Evolutionary conservation across 1,284 basidiomycete species (phyloP).

Genomic region (Ceratobasidium sp.): DNA sequence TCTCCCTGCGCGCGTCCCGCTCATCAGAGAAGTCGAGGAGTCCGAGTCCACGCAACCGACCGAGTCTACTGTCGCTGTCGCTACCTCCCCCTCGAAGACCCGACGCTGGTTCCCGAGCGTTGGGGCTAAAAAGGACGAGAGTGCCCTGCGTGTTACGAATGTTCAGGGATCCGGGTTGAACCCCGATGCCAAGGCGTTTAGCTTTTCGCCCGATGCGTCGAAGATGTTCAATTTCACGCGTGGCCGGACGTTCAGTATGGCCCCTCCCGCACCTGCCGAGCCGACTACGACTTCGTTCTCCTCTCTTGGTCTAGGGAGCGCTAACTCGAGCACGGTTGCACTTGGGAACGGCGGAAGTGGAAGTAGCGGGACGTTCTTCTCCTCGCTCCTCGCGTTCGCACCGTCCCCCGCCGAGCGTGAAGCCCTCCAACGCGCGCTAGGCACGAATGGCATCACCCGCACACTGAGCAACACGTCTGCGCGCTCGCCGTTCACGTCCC

Average conservation of each 20-base stretch:
- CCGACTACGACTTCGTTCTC: conserved; percentile 50
- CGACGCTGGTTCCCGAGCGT: conserved; percentile 67
- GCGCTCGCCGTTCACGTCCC: conserved; percentile 44
- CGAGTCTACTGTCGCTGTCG: conserved; percentile 51
- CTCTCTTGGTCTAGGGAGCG: conserved; percentile 29
- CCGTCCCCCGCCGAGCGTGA: conserved; percentile 86
- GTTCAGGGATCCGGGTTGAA: conserved; percentile 69
- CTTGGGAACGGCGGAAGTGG: conserved; percentile 17
- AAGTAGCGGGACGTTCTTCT: conserved; percentile 50
- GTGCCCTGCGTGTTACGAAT: conserved; percentile 63
- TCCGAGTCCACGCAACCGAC: conserved; percentile 46
- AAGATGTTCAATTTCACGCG: conserved; percentile 75
- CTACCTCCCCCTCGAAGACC: conserved; percentile 54
- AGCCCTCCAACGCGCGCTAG: conserved; percentile 73
- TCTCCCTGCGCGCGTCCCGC: conserved; percentile 43
- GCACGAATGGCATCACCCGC: conserved; percentile 34
- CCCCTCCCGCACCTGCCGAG: conserved; percentile 56
- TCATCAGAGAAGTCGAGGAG: conserved; percentile 45
- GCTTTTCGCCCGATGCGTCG: conserved; percentile 54
- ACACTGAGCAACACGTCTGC: conserved; percentile 43
- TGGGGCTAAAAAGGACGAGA: conserved; percentile 37
- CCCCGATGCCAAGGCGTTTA: conserved; percentile 87
- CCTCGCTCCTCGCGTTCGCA: conserved; percentile 75
- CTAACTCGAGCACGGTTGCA: conserved; percentile 37
- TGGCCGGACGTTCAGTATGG: conserved; percentile 46